phyloP scores from a whole-genome alignment of 768 basidiomycete genomes.

The Amanita molliuscula region DNA sequence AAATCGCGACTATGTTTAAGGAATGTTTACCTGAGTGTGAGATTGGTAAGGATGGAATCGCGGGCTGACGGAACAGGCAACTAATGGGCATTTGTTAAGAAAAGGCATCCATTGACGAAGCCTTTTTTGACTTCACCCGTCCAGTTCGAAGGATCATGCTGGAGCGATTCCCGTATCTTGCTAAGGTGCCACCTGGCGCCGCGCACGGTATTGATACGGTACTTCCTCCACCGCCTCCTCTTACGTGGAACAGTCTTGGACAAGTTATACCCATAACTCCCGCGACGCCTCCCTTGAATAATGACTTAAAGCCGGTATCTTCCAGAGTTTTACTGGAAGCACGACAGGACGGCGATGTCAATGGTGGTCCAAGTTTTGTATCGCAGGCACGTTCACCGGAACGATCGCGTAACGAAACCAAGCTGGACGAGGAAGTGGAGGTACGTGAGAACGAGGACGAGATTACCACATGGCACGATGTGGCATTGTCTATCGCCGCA shows the following conservation, averaged over 20 bases:
- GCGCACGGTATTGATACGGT: constrained; percentile 66
- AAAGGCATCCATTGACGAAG: constrained; percentile 97
- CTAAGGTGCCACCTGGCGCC: constrained; percentile 55
- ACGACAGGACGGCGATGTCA: not conserved
- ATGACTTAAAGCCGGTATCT: constrained; percentile 5
- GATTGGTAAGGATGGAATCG: constrained; percentile 44
- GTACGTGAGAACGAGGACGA: constrained; percentile 17
- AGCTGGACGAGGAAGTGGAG: not conserved
- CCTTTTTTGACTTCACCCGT: constrained; percentile 84
- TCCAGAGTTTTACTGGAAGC: not conserved
- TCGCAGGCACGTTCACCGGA: not conserved
- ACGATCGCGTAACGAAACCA: not conserved
- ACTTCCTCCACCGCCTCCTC: constrained; percentile 60
- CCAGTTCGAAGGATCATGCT: constrained; percentile 72
- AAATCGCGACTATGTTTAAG: constrained; percentile 77
- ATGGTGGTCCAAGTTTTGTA: not conserved
- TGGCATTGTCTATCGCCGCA: constrained; percentile 82
- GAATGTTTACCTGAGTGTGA: constrained; percentile 71
- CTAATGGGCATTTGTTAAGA: constrained; percentile 34
- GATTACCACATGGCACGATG: constrained; percentile 76
- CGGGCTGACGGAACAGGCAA: not conserved
- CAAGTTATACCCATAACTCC: constrained; percentile 49
- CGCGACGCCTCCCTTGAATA: constrained; percentile 12
- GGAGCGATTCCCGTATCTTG: constrained; percentile 67
- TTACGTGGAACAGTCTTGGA: constrained; percentile 53